These are phyloP conservation scores for Ichthyophonus hoferi DNA, from an alignment of 208 protist genomes.

Conservation along the genomic window DNA sequence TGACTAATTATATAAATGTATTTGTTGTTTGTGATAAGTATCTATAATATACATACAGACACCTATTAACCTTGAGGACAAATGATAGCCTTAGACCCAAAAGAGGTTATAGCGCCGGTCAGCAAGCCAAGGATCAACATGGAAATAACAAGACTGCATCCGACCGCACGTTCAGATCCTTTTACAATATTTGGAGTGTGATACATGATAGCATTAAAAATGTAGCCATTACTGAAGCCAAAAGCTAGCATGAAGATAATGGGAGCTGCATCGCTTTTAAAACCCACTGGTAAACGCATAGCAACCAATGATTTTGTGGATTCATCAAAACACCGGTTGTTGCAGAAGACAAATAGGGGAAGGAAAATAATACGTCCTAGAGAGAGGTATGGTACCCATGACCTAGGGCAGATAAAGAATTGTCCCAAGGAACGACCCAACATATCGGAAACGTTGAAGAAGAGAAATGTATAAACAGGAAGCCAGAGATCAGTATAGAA, in stretches of 20 bases:
- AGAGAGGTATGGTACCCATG: neutral
- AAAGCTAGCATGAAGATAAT: neutral
- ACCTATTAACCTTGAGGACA: no score
- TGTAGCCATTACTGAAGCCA: neutral
- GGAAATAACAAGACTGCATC: neutral
- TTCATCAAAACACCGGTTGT: neutral
- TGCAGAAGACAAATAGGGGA: neutral
- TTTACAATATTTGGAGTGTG: neutral
- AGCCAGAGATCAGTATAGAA: neutral
- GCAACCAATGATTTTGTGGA: neutral
- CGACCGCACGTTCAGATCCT: neutral
- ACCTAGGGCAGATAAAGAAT: neutral
- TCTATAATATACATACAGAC: no score
- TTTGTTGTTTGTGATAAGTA: no score
- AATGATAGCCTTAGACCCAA: constrained; percentile 19
- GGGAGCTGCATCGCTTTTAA: neutral
- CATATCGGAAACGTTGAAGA: neutral
- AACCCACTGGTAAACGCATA: neutral
- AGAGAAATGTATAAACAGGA: neutral
- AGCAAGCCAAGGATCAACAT: constrained; percentile 4
- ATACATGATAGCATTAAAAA: neutral
- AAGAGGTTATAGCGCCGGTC: constrained; percentile 5
- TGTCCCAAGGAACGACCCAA: neutral
- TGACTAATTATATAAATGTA: no score
- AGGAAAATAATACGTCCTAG: neutral